Evolutionary conservation across 805 yeast species (phyloP).

Genomic region (Starmera amethionina): DNA sequence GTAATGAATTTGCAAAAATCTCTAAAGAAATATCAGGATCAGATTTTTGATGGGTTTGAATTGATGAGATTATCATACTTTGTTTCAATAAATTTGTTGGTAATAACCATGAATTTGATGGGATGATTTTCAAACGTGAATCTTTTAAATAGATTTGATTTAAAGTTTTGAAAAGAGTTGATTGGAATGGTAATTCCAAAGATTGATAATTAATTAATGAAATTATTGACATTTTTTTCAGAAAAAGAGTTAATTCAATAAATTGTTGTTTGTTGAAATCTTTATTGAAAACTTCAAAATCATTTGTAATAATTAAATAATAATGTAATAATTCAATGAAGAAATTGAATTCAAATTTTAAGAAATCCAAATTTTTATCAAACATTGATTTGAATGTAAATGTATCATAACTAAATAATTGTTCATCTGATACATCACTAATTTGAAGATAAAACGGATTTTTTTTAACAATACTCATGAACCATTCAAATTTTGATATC

Average conservation of each 20-base stretch:
- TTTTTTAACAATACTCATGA: constrained; percentile 23
- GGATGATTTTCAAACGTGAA: constrained; percentile 46
- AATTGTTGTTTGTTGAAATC: constrained; percentile 28
- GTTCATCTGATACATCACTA: constrained; percentile 3
- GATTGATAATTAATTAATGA: constrained; percentile 16
- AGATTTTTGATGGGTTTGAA: background rate
- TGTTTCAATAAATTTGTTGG: too few species aligned
- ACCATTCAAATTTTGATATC: constrained; percentile 23
- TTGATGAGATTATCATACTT: too few species aligned
- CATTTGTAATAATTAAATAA: constrained; percentile 59
- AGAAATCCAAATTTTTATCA: constrained; percentile 6
- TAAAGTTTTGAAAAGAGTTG: constrained; percentile 35
- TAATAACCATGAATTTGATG: constrained; percentile 41
- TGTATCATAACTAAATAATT: constrained; percentile 2
- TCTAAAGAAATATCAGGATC: constrained; percentile 17
- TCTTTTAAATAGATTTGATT: constrained; percentile 61
- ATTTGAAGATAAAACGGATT: constrained; percentile 17
- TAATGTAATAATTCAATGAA: constrained; percentile 58
- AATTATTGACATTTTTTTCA: constrained; percentile 30
- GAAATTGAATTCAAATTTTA: constrained; percentile 29
- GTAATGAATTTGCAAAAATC: constrained; percentile 7
- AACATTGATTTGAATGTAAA: constrained; percentile 1
- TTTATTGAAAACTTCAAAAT: constrained; percentile 42
- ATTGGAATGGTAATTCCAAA: constrained; percentile 19
- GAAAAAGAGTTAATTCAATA: constrained; percentile 7